Percentiles rank a stretch among this genome's conserved stretches.
These are phyloP conservation scores for Daucus carota DNA, from an alignment of 129 eudicot genomes.

Conservation along the genomic window DH1_v3.0 NC_030383.2:2420001-2420500, in stretches of 20 bases:
- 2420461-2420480: not conserved
- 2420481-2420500: not conserved
- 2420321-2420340: not conserved
- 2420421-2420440: not conserved
- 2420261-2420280: slow-evolving; percentile 84
- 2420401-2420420: not conserved
- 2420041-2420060: not conserved
- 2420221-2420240: slow-evolving; percentile 74
- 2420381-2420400: not conserved
- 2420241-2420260: slow-evolving; percentile 85
- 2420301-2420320: slow-evolving; percentile 49
- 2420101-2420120: not conserved
- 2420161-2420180: slow-evolving; percentile 2
- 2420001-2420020: not conserved
- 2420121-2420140: not conserved
- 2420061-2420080: not conserved
- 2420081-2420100: not conserved
- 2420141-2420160: not conserved
- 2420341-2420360: slow-evolving; percentile 1
- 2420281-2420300: slow-evolving; percentile 75
- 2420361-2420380: not conserved
- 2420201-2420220: slow-evolving; percentile 87
- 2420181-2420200: slow-evolving; percentile 68
- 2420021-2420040: not conserved
- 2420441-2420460: not conserved